Base-by-base conservation (phyloP, 306 rosid genomes). In the Pueraria montana region DNA sequence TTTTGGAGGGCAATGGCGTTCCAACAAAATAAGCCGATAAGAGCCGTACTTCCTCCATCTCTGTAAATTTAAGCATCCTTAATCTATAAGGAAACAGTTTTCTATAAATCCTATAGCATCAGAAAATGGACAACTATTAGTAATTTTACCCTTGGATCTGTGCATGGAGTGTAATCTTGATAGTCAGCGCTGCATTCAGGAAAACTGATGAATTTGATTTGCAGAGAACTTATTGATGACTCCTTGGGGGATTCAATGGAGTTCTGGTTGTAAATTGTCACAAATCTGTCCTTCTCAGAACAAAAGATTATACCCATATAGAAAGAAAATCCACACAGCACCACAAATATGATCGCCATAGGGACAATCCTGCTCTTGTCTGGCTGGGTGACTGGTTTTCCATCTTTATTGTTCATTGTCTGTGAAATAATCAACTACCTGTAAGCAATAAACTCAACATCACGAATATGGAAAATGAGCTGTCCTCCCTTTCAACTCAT, bases 91-190 rank as follows among this genome's bases (percentile, higher is more conserved):
- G 65, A 36, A 86, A 42, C 73, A 61, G 43, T 45, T 36, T 48
- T 61, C 52, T 10, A 59, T 38, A 67, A 80, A 76, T 74, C 38
- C 49, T 8, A 69, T 11, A 24, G 20, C 58, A 85, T 56, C 69
- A 20, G 55, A 85, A 45, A 67, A 72, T 14, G 27, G 18, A 84
- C 53, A 64, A 74, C 20, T 32, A 45, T 21, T 8, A 45, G 21
- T 30, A 34, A 61, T 11, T 73, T 55, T 89, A 96, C 99, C 97
- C 81, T 96, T 43, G 99, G 99, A 88, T 96, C 97, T 3, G 98
- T 96, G 94, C 98, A 96, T 18, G 99, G 99, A 79, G 99, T 96
- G 87, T 90, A 94, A 87, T 89, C 99, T 87, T 96, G 99, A 84
- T 86, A 91, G 45, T 94, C 93, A 14, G 40, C 63, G 84, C 86